Evolutionary conservation across 805 yeast genomes (phyloP), one percentile per base, ranked within the genome.

Genomic region (Saccharomycopsis selenospora): DNA sequence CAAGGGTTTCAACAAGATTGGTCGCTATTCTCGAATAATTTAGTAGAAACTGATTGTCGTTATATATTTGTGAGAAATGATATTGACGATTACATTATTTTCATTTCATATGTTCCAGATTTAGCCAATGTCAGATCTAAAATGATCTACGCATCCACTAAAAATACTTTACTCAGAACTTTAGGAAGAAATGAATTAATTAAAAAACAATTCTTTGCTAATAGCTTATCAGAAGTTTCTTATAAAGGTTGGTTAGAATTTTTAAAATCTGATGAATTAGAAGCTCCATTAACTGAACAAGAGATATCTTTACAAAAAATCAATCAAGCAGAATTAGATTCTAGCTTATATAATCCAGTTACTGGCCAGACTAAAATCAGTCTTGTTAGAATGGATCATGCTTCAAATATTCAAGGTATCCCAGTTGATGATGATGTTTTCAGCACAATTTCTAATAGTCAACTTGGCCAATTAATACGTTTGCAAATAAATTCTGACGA

Each of bases 101-200:
- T 91, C 57, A 75, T 89, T 42, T 79, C 93, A 18, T 90, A 74
- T 66, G 90, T 91, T 46, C 97, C 99, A 0, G 97, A 91, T 62
- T 64, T 65, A 45, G 85, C 96, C 6, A 79, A 82, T 2, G 90
- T 91, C 33, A 76, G 89, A 50, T 73, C 76, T 49, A 93, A 91
- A 63, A 93, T 93, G 97, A 71, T 93, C 43, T 93, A 90, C 63
- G 98, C 98, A 3, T 86, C 96, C 2, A 81, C 95, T 8, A 87
- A 87, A 53, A 83, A 79, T 62, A 79, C 93, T 1, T 65, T 93
- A 30, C 66, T 85, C 48, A 78, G 85, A 56, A 82, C 83, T 53
- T 70, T 91, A 36, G 96, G 96, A 6, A 74, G 75, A 3, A 58
- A 68, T 14, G 74, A 72, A 49, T 60, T 82, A 5, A 42, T 50